Base-by-base conservation (phyloP, 2,329 filamentous ascomycete genomes). In the Fusarium sp. region DNA sequence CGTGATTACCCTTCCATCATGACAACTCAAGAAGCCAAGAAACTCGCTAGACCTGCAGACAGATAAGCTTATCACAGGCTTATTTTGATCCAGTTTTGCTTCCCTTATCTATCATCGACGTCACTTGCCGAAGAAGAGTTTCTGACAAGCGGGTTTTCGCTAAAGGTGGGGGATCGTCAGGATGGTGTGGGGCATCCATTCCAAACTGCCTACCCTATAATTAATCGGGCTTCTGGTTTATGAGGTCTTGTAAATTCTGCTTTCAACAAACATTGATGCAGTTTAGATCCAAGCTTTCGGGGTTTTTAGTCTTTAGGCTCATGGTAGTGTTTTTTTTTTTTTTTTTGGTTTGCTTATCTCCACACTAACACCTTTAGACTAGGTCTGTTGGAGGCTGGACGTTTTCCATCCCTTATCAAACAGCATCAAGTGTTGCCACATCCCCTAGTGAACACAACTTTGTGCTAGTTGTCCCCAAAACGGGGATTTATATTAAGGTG, bases 21-120 rank as follows among this genome's bases (percentile, higher is more conserved):
- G 32, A n/a, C 12, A 41, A 53, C 54, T 36, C 30, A 13, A 35
- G n/a, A 53, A 53, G 55, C 64, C 55, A 66, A 63, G 62, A 67
- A 68, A 56, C n/a, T 62, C 38, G 51, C 58, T 70, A 70, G 42
- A 42, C 36, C 66, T 66, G 66, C 44, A 55, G 53, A 26, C 28
- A 45, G 48, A 75, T 76, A 77, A 77, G 68, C 67, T 76, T 77
- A 77, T 73, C 73, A 22, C 12, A 36, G 64, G 63, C 44, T 54
- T 70, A 51, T 39, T 67, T 45, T 67, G 39, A 45, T 51, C 30
- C 30, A 38, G 35, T 47, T 57, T 45, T 50, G 28, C 50, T 24
- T 36, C 30, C 15, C 48, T 68, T 68, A 48, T 57, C 57, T 48
- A 47, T 54, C 48, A 54, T 45, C 58, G 61, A 77, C 75, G 75